Evolutionary conservation across 495 filamentous ascomycete genomes (phyloP).

Genomic region (Lasiosphaeriaceae sp.): DNA sequence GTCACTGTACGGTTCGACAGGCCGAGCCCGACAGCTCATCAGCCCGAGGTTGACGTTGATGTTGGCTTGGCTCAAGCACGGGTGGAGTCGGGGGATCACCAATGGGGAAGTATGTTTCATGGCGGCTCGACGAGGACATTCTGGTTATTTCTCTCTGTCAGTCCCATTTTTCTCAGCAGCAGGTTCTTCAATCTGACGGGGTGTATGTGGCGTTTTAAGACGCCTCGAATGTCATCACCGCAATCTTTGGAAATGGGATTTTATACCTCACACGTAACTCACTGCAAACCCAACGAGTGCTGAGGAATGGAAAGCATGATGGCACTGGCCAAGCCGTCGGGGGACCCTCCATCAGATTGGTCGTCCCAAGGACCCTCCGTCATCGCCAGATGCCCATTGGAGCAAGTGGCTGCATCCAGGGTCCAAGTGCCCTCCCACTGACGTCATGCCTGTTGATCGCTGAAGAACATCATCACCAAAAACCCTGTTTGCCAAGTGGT

Average conservation of each 20-base stretch:
- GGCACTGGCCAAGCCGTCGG: not conserved
- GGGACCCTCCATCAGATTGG: constrained; percentile 20
- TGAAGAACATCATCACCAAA: constrained; percentile 4
- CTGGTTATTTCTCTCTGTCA: no score
- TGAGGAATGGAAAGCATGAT: not conserved
- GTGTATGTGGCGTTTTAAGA: not conserved
- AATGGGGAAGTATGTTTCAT: no score
- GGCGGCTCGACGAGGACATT: no score
- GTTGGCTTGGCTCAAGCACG: no score
- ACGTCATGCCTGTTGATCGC: constrained; percentile 30
- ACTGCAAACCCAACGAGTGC: not conserved
- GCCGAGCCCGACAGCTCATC: no score
- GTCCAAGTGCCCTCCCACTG: constrained; percentile 18
- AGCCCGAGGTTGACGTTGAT: no score
- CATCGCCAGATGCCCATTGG: constrained; percentile 19
- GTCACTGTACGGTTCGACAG: no score
- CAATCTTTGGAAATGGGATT: not conserved
- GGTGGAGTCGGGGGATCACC: no score
- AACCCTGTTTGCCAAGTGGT: constrained; percentile 25
- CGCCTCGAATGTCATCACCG: not conserved
- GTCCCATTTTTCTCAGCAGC: no score
- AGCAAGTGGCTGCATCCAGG: constrained; percentile 8
- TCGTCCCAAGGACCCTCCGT: constrained; percentile 12
- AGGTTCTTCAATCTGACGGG: not conserved
- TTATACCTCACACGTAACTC: not conserved